Conservation (phyloP, 441 rosid species). For the Oxalis stricta region DNA sequence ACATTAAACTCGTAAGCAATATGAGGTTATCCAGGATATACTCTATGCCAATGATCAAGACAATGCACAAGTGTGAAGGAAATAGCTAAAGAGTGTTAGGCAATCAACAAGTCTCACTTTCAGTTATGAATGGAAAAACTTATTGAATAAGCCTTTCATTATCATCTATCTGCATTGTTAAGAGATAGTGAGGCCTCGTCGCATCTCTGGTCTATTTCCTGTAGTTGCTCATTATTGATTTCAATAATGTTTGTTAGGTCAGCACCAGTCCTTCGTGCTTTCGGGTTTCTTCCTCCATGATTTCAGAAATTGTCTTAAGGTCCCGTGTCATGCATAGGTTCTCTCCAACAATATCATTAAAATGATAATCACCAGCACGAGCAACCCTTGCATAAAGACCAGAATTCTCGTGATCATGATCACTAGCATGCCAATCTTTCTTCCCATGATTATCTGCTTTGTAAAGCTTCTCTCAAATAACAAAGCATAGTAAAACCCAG, state of each 20-base stretch:
- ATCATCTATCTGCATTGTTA: conserved; percentile 39
- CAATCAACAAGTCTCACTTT: background rate
- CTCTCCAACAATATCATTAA: conserved; percentile 55
- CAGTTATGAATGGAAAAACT: background rate
- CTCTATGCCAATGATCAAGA: background rate
- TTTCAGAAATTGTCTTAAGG: conserved; percentile 59
- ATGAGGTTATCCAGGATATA: background rate
- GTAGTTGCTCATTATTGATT: conserved; percentile 33
- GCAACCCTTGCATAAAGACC: conserved; percentile 92
- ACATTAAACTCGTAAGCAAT: background rate
- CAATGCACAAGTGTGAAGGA: background rate
- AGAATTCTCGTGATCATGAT: conserved; percentile 18
- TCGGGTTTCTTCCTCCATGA: conserved; percentile 73
- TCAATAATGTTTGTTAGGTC: conserved; percentile 38
- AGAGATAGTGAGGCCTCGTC: conserved; percentile 33
- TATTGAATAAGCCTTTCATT: conserved; percentile 58
- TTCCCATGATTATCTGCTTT: conserved; percentile 67
- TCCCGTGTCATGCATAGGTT: conserved; percentile 67
- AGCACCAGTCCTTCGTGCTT: conserved; percentile 55
- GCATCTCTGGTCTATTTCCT: conserved; percentile 43
- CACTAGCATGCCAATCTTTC: conserved; percentile 44
- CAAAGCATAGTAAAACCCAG: conserved; percentile 77
- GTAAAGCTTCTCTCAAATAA: conserved; percentile 75
- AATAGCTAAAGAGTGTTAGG: background rate
- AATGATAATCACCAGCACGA: conserved; percentile 65